phyloP scores from a whole-genome alignment of 805 yeast genomes.

The Candida germanica region DNA sequence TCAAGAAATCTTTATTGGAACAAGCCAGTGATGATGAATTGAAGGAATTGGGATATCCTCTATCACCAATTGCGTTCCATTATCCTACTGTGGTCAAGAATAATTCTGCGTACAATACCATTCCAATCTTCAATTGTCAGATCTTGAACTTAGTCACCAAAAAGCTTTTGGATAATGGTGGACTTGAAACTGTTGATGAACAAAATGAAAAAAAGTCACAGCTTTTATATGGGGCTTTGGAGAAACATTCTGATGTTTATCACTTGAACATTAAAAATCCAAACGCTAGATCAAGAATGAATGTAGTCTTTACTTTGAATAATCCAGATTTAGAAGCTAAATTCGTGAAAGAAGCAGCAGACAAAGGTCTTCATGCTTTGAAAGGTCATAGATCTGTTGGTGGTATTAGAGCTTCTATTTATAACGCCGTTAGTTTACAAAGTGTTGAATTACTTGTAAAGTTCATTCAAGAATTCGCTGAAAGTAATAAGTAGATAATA shows the following conservation, averaged over 20 bases:
- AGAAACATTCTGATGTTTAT: slow-evolving; percentile 61
- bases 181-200: slow-evolving; percentile 58
- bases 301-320: slow-evolving; percentile 80
- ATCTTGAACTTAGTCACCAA: slow-evolving; percentile 76
- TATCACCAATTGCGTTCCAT: slow-evolving; percentile 86
- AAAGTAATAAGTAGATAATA: slow-evolving; percentile 20
- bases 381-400: slow-evolving; percentile 98
- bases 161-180: slow-evolving; percentile 64
- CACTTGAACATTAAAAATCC: slow-evolving; percentile 59
- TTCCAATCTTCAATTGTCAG: slow-evolving; percentile 90
- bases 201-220: slow-evolving; percentile 61
- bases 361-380: slow-evolving; percentile 63
- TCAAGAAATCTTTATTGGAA: slow-evolving; percentile 74
- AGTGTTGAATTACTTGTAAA: slow-evolving; percentile 56
- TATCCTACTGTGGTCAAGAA: slow-evolving; percentile 82
- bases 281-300: slow-evolving; percentile 78
- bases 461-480: slow-evolving; percentile 61
- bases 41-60: slow-evolving; percentile 58
- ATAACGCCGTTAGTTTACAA: slow-evolving; percentile 75
- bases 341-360: slow-evolving; percentile 68
- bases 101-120: slow-evolving; percentile 92
- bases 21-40: slow-evolving; percentile 64
- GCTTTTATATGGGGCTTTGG: slow-evolving; percentile 62
- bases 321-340: slow-evolving; percentile 61
- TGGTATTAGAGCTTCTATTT: slow-evolving; percentile 90